Evolutionary conservation across 1,139 yeast genomes (phyloP).

Genomic region (Blastobotrys malaysiensis): DNA sequence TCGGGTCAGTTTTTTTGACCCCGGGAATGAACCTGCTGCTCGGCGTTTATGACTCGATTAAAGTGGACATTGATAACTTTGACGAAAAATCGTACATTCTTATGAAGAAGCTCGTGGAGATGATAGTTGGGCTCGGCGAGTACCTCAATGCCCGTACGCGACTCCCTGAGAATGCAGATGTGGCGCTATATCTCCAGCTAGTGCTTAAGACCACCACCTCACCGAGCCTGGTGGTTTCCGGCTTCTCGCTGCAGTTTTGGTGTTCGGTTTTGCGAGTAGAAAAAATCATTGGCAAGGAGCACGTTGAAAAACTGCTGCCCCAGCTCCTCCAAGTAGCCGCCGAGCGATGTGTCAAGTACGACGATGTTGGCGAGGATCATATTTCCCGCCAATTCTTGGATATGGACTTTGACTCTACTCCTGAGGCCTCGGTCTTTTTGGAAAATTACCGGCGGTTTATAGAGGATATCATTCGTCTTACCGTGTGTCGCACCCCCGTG

Average conservation of each 20-base stretch:
- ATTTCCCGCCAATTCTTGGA: conserved; percentile 61
- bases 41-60: conserved; percentile 57
- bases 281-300: conserved; percentile 47
- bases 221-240: conserved; percentile 84
- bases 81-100: conserved; percentile 77
- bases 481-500: conserved; percentile 80
- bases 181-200: conserved; percentile 60
- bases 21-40: conserved; percentile 66
- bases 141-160: conserved; percentile 44
- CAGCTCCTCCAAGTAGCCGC: conserved; percentile 72
- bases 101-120: conserved; percentile 84
- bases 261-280: conserved; percentile 81
- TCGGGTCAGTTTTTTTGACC: conserved; percentile 70
- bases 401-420: conserved; percentile 80
- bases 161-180: conserved; percentile 48
- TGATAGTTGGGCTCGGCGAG: conserved; percentile 86
- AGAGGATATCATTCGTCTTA: conserved; percentile 85
- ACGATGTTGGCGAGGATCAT: conserved; percentile 60
- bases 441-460: conserved; percentile 76
- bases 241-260: conserved; percentile 91
- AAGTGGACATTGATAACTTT: conserved; percentile 65
- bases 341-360: conserved; percentile 70
- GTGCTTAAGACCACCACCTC: conserved; percentile 78
- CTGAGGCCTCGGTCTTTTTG: conserved; percentile 74
- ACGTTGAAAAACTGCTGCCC: conserved; percentile 50